phyloP scores from a whole-genome alignment of 176 grass and related monocot species.

The Oryza meyeriana region DNA sequence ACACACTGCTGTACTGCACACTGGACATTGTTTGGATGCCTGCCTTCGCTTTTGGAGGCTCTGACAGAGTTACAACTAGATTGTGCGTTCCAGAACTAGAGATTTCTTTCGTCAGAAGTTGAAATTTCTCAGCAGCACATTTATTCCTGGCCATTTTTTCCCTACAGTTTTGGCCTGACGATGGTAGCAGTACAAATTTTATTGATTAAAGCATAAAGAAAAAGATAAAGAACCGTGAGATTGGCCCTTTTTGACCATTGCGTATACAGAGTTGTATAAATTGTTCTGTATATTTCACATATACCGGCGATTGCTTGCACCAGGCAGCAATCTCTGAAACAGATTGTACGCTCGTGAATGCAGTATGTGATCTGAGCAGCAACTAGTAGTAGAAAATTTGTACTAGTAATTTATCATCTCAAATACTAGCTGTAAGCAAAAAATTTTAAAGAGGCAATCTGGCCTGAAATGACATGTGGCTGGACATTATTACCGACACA shows the following conservation, averaged over 20 bases:
- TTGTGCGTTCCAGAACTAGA: background rate
- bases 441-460: background rate
- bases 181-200: background rate
- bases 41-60: background rate
- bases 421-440: too few species aligned
- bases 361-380: too few species aligned
- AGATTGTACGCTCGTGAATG: too few species aligned
- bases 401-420: background rate
- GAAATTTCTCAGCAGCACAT: background rate
- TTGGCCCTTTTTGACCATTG: background rate
- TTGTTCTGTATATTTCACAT: too few species aligned
- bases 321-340: too few species aligned
- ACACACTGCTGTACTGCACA: background rate
- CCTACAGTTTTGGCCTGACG: background rate
- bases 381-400: too few species aligned
- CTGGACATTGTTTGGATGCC: slow-evolving; percentile 1
- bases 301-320: too few species aligned
- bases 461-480: background rate
- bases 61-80: background rate
- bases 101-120: background rate
- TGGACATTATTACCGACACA: background rate
- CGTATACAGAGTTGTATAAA: too few species aligned
- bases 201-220: background rate
- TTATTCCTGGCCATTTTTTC: background rate
- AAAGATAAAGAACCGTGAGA: background rate